Conservation (phyloP, 805 yeast genomes). For the Pichia pseudocactophila region DNA sequence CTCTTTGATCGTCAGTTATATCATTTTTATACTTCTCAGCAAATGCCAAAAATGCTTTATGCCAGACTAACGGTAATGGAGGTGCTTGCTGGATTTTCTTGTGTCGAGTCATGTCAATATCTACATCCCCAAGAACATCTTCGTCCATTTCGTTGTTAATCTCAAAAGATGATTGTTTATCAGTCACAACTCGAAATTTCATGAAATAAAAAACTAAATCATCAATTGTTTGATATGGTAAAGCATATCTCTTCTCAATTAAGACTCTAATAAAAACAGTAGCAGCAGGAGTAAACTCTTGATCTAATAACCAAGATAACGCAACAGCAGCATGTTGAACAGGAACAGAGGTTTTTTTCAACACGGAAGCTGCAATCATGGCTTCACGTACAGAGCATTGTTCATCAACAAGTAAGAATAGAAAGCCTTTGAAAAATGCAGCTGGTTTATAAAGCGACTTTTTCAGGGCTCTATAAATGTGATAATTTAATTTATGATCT, state of each 20-base stretch:
- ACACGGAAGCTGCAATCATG: constrained; percentile 85
- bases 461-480: constrained; percentile 82
- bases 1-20: constrained; percentile 97
- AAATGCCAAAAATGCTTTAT: constrained; percentile 87
- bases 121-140: constrained; percentile 29
- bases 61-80: constrained; percentile 91
- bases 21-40: constrained; percentile 96
- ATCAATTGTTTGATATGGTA: constrained; percentile 94
- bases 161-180: constrained; percentile 16
- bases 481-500: constrained; percentile 79
- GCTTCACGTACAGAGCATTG: constrained; percentile 92
- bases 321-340: constrained; percentile 96
- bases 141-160: constrained; percentile 25
- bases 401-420: constrained; percentile 83
- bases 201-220: constrained; percentile 90
- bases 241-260: constrained; percentile 89
- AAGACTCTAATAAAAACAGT: constrained; percentile 85
- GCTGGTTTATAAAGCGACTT: constrained; percentile 94
- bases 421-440: constrained; percentile 93
- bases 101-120: constrained; percentile 24
- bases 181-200: constrained; percentile 67
- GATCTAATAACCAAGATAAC: constrained; percentile 68
- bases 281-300: constrained; percentile 81
- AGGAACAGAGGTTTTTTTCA: constrained; percentile 85
- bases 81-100: constrained; percentile 32